A percentile compares a stretch with the other conserved stretches of the same genome.
These are phyloP conservation scores for Cladosporium colombiae DNA, from an alignment of 2,329 filamentous ascomycete species.

Conservation along the genomic window DNA sequence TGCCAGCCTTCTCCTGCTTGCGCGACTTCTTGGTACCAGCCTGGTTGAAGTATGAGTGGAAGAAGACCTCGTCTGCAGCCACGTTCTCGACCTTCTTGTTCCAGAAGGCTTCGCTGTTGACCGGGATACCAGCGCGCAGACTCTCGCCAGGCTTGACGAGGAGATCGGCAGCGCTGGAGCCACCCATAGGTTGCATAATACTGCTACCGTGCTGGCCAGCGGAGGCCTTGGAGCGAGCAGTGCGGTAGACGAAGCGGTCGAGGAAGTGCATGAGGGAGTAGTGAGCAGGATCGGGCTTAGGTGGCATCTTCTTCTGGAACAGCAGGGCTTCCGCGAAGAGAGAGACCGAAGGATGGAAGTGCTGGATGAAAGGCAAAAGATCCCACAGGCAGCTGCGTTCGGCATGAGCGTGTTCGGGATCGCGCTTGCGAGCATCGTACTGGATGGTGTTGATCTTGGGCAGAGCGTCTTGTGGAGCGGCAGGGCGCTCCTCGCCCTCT, in stretches of 20 bases:
- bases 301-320: conserved; percentile 67
- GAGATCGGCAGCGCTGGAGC: conserved; percentile 60
- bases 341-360: conserved; percentile 92
- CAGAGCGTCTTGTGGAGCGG: conserved; percentile 28
- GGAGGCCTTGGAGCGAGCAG: conserved; percentile 68
- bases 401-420: conserved; percentile 91
- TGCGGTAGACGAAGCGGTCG: conserved; percentile 97
- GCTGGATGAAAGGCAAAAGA: conserved; percentile 72
- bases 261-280: conserved; percentile 94
- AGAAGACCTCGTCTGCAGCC: conserved; percentile 91
- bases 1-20: conserved; percentile 58
- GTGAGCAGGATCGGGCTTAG: conserved; percentile 86
- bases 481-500: conserved; percentile 50
- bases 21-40: conserved; percentile 56
- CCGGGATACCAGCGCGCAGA: conserved; percentile 50
- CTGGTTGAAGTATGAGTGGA: conserved; percentile 92
- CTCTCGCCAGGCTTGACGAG: conserved; percentile 62
- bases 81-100: conserved; percentile 85
- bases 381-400: conserved; percentile 94
- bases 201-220: conserved; percentile 70
- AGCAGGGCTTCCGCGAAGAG: conserved; percentile 77
- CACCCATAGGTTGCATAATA: conserved; percentile 92
- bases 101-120: conserved; percentile 92
- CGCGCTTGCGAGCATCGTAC: conserved; percentile 88
- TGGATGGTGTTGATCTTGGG: conserved; percentile 18